Base-by-base conservation (phyloP, 345 rosid genomes). In the Trapa bicornis region DNA sequence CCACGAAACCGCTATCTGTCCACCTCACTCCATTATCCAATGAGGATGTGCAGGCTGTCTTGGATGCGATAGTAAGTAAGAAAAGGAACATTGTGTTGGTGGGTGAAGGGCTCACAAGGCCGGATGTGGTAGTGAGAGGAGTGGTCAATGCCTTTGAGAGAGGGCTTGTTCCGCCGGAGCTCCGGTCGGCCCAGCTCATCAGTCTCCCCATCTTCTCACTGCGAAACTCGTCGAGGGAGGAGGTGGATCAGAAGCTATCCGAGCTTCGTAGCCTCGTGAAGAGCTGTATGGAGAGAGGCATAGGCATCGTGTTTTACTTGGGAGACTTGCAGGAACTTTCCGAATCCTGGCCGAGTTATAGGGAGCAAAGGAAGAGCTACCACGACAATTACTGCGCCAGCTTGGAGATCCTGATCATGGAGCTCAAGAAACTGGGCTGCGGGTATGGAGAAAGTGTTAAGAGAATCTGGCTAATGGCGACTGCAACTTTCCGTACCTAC, bases 301-400 rank as follows among this genome's bases (percentile, higher is more conserved):
- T 22, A 22, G 29, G 29, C 58, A 73, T 80, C 9, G 79, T 85
- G 45, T 70, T 87, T 66, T 87, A 85, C 61, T 67, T 87, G 66
- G 93, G 89, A 73, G 93, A 87, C 75, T 76, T 87, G 57, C 78
- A 79, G 56, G 84, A 81, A 78, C 71, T 83, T 45, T 71, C 84
- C 13, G 89, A 87, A 57, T 78, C 78, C 72, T 85, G 89, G 93
- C 74, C 87, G 5, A 73, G 47, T 43, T 82, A 77, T 61, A 78
- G 79, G 41, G 80, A 85, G 72, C 84, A 81, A 43, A 81, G 81
- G 66, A 77, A 80, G 52, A 50, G 61, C 38, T 65, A 57, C 68
- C 75, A 73, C 45, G 29, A 22, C 29, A 22, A 22, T 22, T 80
- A 78, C 65, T 65, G 79, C 61, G 54, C 82, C 7, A 73, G 35